phyloP scores from a whole-genome alignment of 371 early-diverging fungal genomes.

The Syncephalastrum racemosum region DNA sequence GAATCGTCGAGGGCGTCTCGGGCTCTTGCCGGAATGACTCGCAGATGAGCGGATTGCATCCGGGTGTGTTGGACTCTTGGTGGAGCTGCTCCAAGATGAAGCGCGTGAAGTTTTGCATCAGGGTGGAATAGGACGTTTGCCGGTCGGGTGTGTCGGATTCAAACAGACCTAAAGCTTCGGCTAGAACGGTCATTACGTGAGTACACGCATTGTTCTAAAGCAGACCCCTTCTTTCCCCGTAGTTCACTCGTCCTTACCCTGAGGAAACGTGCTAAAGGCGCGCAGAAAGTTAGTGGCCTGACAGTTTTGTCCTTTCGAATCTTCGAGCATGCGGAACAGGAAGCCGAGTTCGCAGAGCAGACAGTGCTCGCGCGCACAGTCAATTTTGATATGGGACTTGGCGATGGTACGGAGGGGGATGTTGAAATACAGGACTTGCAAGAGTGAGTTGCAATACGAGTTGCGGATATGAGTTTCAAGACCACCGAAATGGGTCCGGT shows the following conservation, averaged over 20 bases:
- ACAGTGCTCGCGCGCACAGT: slow-evolving; percentile 77
- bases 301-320: slow-evolving; percentile 88
- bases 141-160: slow-evolving; percentile 76
- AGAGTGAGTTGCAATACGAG: slow-evolving; percentile 85
- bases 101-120: slow-evolving; percentile 85
- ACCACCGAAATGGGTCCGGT: slow-evolving; percentile 82
- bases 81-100: slow-evolving; percentile 90
- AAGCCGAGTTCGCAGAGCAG: slow-evolving; percentile 91
- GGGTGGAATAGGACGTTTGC: slow-evolving; percentile 59
- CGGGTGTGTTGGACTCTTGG: slow-evolving; percentile 58
- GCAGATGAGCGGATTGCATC: slow-evolving; percentile 36
- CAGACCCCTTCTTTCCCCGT: too few relatives aligned
- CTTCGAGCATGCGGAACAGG: slow-evolving; percentile 88
- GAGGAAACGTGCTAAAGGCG: slow-evolving; percentile 79
- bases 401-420: slow-evolving; percentile 64
- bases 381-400: slow-evolving; percentile 69
- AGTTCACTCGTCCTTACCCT: slow-evolving; percentile 53
- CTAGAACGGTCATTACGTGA: slow-evolving; percentile 28
- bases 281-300: slow-evolving; percentile 91
- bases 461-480: slow-evolving; percentile 90
- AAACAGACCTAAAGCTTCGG: slow-evolving; percentile 78
- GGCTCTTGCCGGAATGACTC: slow-evolving; percentile 16
- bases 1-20: slow-evolving; percentile 55
- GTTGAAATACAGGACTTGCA: slow-evolving; percentile 83
- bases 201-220: background rate